These are phyloP conservation scores for Rhynchospora breviuscula DNA, from an alignment of 176 grass and related monocot genomes.

Conservation along the genomic window DNA sequence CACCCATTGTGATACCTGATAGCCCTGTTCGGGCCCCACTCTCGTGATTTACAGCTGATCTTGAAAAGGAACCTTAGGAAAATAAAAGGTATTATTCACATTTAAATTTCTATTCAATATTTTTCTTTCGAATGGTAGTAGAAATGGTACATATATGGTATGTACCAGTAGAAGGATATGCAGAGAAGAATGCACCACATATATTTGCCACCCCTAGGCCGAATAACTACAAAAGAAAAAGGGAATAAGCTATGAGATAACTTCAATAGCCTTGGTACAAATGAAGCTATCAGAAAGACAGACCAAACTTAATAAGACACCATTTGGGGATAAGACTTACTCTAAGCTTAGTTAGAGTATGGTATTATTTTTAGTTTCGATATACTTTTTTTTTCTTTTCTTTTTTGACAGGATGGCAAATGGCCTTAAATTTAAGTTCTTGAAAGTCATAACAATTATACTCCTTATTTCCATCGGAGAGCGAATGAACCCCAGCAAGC, in stretches of 20 bases:
- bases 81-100: conserved; percentile 28
- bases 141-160: neutral
- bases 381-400: neutral
- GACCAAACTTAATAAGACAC: neutral
- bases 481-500: too few relatives aligned
- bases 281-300: neutral
- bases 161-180: conserved; percentile 87
- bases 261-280: neutral
- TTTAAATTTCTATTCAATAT: neutral
- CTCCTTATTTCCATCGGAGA: too few relatives aligned
- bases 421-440: neutral
- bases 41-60: conserved; percentile 97
- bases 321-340: neutral
- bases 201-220: conserved; percentile 93
- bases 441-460: neutral
- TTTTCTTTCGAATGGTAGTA: conserved; percentile 14
- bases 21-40: conserved; percentile 77
- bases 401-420: neutral
- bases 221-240: conserved; percentile 57
- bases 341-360: neutral
- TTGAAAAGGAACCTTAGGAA: conserved; percentile 86
- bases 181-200: conserved; percentile 84
- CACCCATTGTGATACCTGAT: conserved; percentile 92
- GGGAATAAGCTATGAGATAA: neutral
- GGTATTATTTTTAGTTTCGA: neutral